phyloP scores from a whole-genome alignment of 2,329 filamentous ascomycete species.

The Nothophaeocryptopus gaeumannii region DNA sequence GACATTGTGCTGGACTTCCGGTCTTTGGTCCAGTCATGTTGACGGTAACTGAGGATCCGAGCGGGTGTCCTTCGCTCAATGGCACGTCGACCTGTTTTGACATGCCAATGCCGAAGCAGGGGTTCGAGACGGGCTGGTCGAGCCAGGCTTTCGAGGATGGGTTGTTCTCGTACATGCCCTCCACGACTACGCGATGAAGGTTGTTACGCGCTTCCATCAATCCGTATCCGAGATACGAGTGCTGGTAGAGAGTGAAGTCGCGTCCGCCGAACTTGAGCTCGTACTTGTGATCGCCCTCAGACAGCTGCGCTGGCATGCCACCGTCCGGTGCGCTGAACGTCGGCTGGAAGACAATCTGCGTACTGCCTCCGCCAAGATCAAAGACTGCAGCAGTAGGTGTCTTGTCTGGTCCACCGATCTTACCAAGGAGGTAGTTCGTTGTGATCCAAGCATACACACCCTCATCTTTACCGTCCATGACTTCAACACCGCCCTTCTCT shows the following conservation, averaged over 20 bases:
- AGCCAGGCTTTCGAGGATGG: constrained; percentile 59
- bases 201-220: constrained; percentile 91
- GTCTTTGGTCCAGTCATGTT: constrained; percentile 83
- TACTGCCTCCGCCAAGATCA: constrained; percentile 91
- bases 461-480: constrained; percentile 97
- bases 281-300: constrained; percentile 94
- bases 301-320: constrained; percentile 80
- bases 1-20: constrained; percentile 79
- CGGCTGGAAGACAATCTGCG: constrained; percentile 97
- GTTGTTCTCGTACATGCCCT: constrained; percentile 64
- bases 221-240: constrained; percentile 95
- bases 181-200: constrained; percentile 72
- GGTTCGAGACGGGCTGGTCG: constrained; percentile 69
- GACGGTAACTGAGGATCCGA: constrained; percentile 65
- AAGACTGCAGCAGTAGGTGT: constrained; percentile 91
- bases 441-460: constrained; percentile 99
- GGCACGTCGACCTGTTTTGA: constrained; percentile 69
- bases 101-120: constrained; percentile 82
- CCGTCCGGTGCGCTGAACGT: constrained; percentile 75
- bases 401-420: constrained; percentile 90
- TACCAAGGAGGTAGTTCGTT: constrained; percentile 95
- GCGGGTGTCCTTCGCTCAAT: constrained; percentile 62
- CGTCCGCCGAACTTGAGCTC: constrained; percentile 84
- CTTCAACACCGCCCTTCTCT: constrained; percentile 82
- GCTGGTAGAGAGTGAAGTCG: constrained; percentile 91